phyloP scores from a whole-genome alignment of 2,329 filamentous ascomycete species.

The Harringtonia lauricola region DNA sequence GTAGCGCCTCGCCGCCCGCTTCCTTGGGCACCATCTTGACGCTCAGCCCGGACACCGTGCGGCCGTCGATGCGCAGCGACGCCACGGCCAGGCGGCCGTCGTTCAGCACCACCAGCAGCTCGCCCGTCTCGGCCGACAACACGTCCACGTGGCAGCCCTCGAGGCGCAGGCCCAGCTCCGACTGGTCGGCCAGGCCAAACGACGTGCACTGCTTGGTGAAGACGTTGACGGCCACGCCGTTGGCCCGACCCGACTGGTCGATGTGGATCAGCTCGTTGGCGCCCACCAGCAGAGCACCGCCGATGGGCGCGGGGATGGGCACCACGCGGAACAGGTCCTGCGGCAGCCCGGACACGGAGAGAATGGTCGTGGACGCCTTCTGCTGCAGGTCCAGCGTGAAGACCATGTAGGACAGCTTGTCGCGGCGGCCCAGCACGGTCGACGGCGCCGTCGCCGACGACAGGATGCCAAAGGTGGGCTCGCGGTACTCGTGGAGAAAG shows the following conservation, averaged over 20 bases:
- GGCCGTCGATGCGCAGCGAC: constrained; percentile 77
- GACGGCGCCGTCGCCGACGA: constrained; percentile 67
- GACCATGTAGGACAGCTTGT: constrained; percentile 82
- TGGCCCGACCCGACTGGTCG: constrained; percentile 89
- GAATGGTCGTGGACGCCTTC: constrained; percentile 80
- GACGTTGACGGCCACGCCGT: constrained; percentile 83
- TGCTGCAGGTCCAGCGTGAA: constrained; percentile 93
- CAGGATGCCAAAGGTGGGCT: constrained; percentile 92
- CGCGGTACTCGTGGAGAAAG: constrained; percentile 93
- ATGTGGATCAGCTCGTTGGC: constrained; percentile 89
- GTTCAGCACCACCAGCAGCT: constrained; percentile 72
- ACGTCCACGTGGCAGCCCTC: constrained; percentile 73
- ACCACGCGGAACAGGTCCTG: constrained; percentile 79
- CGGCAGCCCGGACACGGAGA: constrained; percentile 76
- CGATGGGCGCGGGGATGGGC: constrained; percentile 74
- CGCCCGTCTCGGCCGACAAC: constrained; percentile 64
- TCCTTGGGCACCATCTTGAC: constrained; percentile 54
- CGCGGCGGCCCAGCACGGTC: constrained; percentile 70
- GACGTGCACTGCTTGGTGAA: constrained; percentile 75
- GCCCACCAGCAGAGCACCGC: constrained; percentile 78
- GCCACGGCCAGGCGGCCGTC: constrained; percentile 66
- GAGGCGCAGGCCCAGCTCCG: constrained; percentile 64
- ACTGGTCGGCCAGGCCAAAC: constrained; percentile 80
- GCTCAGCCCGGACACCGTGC: constrained; percentile 80
- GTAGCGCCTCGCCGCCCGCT: constrained; percentile 51